Evolutionary conservation across 2,329 filamentous ascomycete species (phyloP).

Genomic region (Nigrospora oryzae): DNA sequence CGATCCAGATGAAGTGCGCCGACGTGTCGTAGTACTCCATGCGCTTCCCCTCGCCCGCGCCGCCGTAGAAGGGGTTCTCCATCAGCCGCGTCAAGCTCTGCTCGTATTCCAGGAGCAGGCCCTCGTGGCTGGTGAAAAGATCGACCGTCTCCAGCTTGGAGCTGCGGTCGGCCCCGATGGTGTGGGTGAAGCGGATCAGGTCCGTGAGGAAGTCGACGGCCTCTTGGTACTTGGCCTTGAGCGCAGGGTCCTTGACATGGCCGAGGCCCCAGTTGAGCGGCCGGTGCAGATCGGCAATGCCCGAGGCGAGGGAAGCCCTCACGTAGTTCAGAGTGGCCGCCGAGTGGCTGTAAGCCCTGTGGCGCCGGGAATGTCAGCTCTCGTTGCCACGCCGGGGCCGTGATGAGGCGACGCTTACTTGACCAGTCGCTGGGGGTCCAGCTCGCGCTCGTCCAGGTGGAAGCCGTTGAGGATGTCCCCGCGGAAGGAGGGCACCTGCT

Average conservation of each 20-base stretch:
- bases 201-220: constrained; percentile 85
- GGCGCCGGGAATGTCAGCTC: neutral
- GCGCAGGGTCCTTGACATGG: constrained; percentile 74
- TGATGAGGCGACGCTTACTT: constrained; percentile 33
- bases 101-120: constrained; percentile 89
- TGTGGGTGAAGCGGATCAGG: constrained; percentile 87
- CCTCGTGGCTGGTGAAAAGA: constrained; percentile 92
- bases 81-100: constrained; percentile 74
- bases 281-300: constrained; percentile 87
- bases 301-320: constrained; percentile 72
- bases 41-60: constrained; percentile 21
- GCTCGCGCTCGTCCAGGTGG: constrained; percentile 61
- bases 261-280: constrained; percentile 93
- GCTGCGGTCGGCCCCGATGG: constrained; percentile 80
- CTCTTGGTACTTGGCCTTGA: constrained; percentile 77
- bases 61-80: constrained; percentile 37
- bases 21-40: constrained; percentile 87
- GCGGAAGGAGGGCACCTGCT: constrained; percentile 79
- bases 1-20: constrained; percentile 97
- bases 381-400: neutral
- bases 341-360: constrained; percentile 86
- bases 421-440: constrained; percentile 78
- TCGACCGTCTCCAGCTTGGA: constrained; percentile 85
- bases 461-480: constrained; percentile 95
- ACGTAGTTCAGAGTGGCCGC: constrained; percentile 93